Percentiles rank a stretch among this genome's conserved stretches.
Evolutionary conservation across 257 asterid species (phyloP).

Genomic region (Dorcoceras hygrometricum): DNA sequence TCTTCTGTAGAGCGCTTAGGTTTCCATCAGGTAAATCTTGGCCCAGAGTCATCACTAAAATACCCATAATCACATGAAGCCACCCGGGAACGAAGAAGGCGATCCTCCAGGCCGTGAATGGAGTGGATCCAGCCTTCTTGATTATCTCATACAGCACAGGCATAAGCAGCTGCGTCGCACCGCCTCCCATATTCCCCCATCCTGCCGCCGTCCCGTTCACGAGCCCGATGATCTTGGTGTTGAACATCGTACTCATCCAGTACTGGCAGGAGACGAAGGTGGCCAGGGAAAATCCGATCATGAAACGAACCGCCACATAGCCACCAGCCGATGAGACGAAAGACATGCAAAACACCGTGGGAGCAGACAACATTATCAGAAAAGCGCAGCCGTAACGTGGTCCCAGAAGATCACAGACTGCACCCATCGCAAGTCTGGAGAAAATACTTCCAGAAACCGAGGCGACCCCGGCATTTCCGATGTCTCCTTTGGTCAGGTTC

Average conservation of each 20-base stretch:
- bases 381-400: constrained; percentile 63
- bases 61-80: constrained; percentile 50
- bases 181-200: constrained; percentile 69
- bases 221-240: constrained; percentile 41
- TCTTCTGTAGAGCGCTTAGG: constrained; percentile 44
- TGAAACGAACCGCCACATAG: constrained; percentile 45
- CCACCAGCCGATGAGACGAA: constrained; percentile 43
- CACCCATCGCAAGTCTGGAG: constrained; percentile 66
- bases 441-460: constrained; percentile 61
- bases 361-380: constrained; percentile 47
- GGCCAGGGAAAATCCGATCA: constrained; percentile 59
- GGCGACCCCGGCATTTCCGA: constrained; percentile 67
- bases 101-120: constrained; percentile 58
- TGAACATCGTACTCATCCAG: constrained; percentile 61
- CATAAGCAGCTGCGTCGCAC: constrained; percentile 56
- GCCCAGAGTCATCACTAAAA: constrained; percentile 43
- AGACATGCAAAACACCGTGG: constrained; percentile 48
- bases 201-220: constrained; percentile 60
- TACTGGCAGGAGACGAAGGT: constrained; percentile 59
- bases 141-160: constrained; percentile 46
- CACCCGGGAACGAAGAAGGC: constrained; percentile 56
- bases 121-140: constrained; percentile 35
- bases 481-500: constrained; percentile 42
- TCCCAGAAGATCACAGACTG: constrained; percentile 51
- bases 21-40: constrained; percentile 70